Evolutionary conservation across 345 rosid species (phyloP).

Genomic region (Citrus mangshanensis): DNA sequence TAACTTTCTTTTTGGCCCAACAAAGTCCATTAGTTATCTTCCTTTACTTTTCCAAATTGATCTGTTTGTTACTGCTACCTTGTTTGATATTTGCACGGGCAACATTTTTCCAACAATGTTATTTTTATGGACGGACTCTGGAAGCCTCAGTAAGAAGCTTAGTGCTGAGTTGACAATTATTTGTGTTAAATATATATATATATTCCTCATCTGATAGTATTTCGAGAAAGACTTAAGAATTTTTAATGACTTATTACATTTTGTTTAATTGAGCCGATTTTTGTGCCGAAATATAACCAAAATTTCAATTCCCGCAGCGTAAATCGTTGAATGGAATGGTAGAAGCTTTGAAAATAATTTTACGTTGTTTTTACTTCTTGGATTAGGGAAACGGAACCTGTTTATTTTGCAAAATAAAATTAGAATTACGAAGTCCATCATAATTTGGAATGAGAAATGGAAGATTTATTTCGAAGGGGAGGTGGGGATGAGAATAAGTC

Average conservation of each 20-base stretch:
- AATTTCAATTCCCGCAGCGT: neutral
- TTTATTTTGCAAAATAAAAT: no score
- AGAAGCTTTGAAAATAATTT: neutral
- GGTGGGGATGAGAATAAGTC: no score
- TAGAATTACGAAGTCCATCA: no score
- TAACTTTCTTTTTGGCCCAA: neutral
- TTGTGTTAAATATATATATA: no score
- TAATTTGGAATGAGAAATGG: no score
- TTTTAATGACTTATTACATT: neutral
- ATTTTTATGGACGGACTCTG: neutral
- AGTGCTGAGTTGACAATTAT: neutral
- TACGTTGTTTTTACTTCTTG: no score
- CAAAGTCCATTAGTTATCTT: neutral
- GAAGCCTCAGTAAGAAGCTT: constrained; percentile 10
- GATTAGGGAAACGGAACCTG: no score
- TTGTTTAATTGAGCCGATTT: neutral
- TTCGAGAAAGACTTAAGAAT: neutral
- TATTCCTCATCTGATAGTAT: no score
- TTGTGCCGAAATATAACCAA: neutral
- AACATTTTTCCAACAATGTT: constrained; percentile 17
- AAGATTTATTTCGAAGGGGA: no score
- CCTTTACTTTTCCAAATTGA: neutral
- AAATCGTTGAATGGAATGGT: neutral
- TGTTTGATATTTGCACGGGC: constrained; percentile 18
- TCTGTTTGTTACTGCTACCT: neutral